Percentiles rank a stretch among this genome's conserved stretches.
Evolutionary conservation across 176 grass and related monocot genomes (phyloP).

Genomic region (Musa itinerans): DNA sequence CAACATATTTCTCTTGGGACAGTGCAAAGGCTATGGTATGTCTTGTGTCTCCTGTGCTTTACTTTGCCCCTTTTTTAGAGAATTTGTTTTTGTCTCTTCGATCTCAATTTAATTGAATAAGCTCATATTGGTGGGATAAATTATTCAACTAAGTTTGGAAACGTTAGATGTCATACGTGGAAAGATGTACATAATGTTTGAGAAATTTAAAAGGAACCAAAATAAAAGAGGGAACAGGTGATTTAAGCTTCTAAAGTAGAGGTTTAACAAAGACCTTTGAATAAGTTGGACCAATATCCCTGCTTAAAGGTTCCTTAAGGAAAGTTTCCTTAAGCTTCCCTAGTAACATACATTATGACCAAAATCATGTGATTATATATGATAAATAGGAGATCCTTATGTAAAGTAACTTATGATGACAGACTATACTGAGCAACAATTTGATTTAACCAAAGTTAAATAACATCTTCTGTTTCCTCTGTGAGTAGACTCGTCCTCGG

Average conservation of each 20-base stretch:
- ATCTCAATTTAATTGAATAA: neutral
- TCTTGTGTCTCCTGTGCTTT: slow-evolving; percentile 3
- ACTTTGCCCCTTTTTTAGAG: neutral
- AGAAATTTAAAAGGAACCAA: neutral
- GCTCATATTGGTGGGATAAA: too few relatives aligned
- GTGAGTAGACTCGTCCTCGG: neutral
- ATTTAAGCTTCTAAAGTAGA: neutral
- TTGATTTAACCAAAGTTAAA: neutral
- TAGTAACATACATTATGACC: neutral
- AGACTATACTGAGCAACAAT: too few relatives aligned
- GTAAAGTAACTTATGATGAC: neutral
- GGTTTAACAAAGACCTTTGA: neutral
- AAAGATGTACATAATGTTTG: neutral
- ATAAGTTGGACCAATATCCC: neutral
- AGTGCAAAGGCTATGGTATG: slow-evolving; percentile 62
- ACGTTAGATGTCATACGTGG: too few relatives aligned
- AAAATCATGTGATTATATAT: neutral
- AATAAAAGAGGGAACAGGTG: neutral
- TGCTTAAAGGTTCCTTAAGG: neutral
- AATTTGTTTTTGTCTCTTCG: neutral
- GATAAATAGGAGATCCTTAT: neutral
- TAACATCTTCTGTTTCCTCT: neutral
- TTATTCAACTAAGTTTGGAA: too few relatives aligned
- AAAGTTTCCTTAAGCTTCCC: too few relatives aligned
- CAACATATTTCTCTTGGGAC: slow-evolving; percentile 92